Conservation (phyloP, 2,329 filamentous ascomycete genomes). For the Aspergillus ochraceoroseus region DNA sequence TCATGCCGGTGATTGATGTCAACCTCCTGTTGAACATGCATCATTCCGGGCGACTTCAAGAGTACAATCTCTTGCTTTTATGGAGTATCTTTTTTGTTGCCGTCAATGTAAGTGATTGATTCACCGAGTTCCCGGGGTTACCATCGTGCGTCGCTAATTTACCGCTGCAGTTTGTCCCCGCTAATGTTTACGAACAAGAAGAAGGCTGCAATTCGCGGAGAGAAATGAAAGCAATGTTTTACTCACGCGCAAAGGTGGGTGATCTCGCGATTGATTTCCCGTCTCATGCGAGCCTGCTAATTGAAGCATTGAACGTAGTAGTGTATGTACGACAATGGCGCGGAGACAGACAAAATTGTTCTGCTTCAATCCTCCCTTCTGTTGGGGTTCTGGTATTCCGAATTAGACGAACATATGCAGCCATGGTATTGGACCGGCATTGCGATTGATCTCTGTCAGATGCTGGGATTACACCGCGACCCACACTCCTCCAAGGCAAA, state of each 20-base stretch:
- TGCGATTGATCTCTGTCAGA: constrained; percentile 43
- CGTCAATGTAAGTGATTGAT: constrained; percentile 25
- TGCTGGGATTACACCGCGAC: constrained; percentile 42
- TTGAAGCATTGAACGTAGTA: constrained; percentile 1
- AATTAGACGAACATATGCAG: constrained; percentile 41
- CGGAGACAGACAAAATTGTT: constrained; percentile 39
- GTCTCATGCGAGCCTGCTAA: not conserved
- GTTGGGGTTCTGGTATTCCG: constrained; percentile 43
- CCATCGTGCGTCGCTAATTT: not conserved
- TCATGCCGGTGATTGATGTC: constrained; percentile 37
- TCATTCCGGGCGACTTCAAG: constrained; percentile 24
- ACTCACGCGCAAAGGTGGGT: constrained; percentile 36
- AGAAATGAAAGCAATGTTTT: constrained; percentile 37
- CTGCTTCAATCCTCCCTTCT: constrained; percentile 44
- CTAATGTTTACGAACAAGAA: constrained; percentile 24
- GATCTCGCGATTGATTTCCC: constrained; percentile 17
- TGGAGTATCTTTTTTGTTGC: constrained; percentile 42
- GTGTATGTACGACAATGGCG: constrained; percentile 31
- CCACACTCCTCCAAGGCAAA: constrained; percentile 18
- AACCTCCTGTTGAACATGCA: constrained; percentile 28
- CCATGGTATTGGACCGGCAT: constrained; percentile 48
- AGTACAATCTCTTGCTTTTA: constrained; percentile 37
- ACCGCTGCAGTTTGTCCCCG: constrained; percentile 25
- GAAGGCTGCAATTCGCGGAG: constrained; percentile 35
- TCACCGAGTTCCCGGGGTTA: no score